Conservation (phyloP, 148 eudicot genomes). For the Diospyros lotus region DNA sequence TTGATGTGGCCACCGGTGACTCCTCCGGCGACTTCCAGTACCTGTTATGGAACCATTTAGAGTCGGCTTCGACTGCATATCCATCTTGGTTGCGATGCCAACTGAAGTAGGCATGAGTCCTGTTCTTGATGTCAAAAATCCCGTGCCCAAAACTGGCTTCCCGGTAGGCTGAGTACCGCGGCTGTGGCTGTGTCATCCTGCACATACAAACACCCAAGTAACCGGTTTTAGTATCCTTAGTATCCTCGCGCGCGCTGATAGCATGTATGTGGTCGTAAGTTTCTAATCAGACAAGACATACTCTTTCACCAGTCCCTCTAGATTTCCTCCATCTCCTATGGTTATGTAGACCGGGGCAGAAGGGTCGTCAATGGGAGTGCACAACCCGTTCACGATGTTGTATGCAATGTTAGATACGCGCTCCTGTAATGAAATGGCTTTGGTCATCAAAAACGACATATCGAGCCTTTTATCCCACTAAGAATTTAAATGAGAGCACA, state of each 20-base stretch:
- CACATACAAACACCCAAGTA: slow-evolving; percentile 6
- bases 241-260: too few relatives aligned
- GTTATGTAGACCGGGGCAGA: slow-evolving; percentile 88
- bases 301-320: slow-evolving; percentile 70
- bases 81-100: slow-evolving; percentile 95
- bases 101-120: slow-evolving; percentile 65
- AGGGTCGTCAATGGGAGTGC: slow-evolving; percentile 47
- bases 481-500: neutral
- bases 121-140: slow-evolving; percentile 68
- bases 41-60: slow-evolving; percentile 59
- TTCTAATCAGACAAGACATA: slow-evolving; percentile 22
- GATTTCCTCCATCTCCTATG: slow-evolving; percentile 88
- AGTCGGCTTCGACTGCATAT: slow-evolving; percentile 66
- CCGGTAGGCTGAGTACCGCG: slow-evolving; percentile 68
- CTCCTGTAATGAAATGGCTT: slow-evolving; percentile 37
- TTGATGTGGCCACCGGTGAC: slow-evolving; percentile 29
- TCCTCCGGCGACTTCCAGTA: slow-evolving; percentile 46
- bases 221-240: neutral
- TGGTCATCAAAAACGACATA: too few relatives aligned
- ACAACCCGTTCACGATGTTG: slow-evolving; percentile 57
- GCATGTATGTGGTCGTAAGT: too few relatives aligned
- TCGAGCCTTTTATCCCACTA: too few relatives aligned
- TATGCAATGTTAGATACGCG: slow-evolving; percentile 72
- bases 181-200: slow-evolving; percentile 90
- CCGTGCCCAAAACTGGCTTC: slow-evolving; percentile 96